Conservation (phyloP, 202 grass and related monocot species). For the Brachypodium distachyon region DNA sequence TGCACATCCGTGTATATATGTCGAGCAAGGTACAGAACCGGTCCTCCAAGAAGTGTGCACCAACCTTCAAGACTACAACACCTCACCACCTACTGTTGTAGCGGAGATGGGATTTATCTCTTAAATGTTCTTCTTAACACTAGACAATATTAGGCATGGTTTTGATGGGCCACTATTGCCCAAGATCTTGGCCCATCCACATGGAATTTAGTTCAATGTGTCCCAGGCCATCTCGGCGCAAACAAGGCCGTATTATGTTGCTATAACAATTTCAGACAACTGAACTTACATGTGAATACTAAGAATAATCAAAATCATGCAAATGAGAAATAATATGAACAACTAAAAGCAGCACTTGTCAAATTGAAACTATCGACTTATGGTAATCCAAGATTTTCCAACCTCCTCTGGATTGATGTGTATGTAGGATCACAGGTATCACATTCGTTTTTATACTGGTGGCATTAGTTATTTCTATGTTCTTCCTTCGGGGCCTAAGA, state of each 20-base stretch:
- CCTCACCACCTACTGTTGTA: too few relatives aligned
- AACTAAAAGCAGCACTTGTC: neutral
- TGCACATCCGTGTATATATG: too few relatives aligned
- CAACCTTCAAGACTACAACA: too few relatives aligned
- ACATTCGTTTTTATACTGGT: neutral
- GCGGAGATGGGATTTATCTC: too few relatives aligned
- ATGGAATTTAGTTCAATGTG: neutral
- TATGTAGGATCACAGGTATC: neutral
- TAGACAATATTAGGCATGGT: neutral
- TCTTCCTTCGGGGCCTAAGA: neutral
- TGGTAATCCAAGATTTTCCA: neutral
- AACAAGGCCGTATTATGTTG: neutral
- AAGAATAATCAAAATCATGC: neutral
- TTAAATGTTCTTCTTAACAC: too few relatives aligned
- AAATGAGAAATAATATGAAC: neutral
- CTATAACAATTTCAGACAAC: neutral
- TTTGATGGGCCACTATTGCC: neutral
- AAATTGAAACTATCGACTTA: neutral
- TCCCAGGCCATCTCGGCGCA: neutral
- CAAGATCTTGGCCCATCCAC: neutral
- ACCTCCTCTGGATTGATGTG: neutral
- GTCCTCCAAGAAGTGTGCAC: too few relatives aligned
- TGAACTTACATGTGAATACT: neutral
- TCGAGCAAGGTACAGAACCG: too few relatives aligned
- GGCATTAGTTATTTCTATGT: neutral